Percentiles rank a stretch among this genome's conserved stretches.
Evolutionary conservation across 176 grass and related monocot species (phyloP).

Genomic region (Carex kokanica): DNA sequence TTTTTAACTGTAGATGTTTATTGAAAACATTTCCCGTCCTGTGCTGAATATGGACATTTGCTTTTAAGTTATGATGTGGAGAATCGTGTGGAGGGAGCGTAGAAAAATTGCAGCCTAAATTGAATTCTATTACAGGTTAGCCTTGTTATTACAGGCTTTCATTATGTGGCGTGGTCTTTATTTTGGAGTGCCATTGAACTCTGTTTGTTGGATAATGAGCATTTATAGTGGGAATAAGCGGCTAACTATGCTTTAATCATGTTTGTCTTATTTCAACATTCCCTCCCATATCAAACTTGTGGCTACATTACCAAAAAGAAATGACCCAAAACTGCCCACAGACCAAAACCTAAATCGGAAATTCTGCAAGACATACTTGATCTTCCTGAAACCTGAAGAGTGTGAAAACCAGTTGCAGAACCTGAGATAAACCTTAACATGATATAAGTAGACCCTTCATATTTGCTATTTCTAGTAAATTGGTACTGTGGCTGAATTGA

Average conservation of each 20-base stretch:
- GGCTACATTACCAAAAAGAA: background rate
- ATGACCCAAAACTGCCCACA: background rate
- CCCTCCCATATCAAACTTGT: background rate
- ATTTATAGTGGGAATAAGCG: conserved; percentile 24
- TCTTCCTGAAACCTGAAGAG: background rate
- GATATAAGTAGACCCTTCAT: background rate
- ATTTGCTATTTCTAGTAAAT: background rate
- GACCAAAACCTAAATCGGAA: background rate
- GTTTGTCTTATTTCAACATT: background rate
- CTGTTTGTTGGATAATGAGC: conserved; percentile 9
- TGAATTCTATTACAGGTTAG: conserved; percentile 90
- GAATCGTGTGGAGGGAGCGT: conserved; percentile 63
- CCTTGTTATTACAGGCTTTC: background rate
- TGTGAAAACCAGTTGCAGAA: background rate
- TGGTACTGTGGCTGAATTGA: background rate
- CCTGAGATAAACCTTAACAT: background rate
- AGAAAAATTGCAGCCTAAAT: conserved; percentile 80
- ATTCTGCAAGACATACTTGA: background rate
- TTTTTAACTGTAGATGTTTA: conserved; percentile 61
- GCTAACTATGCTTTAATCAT: conserved; percentile 45
- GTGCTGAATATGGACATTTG: conserved; percentile 86
- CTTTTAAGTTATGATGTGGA: conserved; percentile 82
- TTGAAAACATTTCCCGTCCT: conserved; percentile 83
- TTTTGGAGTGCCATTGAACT: background rate
- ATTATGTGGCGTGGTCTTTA: background rate